A percentile compares a stretch with the other conserved stretches of the same genome.
Conservation (phyloP, 805 yeast genomes). For the Hermanozyma aechmeae region DNA sequence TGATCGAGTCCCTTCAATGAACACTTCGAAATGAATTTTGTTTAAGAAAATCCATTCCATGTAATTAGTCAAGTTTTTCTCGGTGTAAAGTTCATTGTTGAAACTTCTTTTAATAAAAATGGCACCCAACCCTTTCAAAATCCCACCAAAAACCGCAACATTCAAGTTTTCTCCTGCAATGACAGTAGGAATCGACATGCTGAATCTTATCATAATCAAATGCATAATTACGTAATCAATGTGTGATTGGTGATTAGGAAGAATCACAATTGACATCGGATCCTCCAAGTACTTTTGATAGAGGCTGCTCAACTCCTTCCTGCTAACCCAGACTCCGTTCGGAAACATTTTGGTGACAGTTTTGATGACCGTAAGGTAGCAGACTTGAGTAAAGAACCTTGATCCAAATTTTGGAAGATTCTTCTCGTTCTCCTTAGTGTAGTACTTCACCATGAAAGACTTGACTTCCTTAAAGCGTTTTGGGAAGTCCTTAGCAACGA, state of each 20-base stretch:
- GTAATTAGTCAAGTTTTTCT: slow-evolving; percentile 36
- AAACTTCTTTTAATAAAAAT: slow-evolving; percentile 46
- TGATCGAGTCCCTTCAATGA: slow-evolving; percentile 59
- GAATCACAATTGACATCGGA: slow-evolving; percentile 38
- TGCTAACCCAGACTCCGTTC: slow-evolving; percentile 30
- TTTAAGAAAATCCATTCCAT: slow-evolving; percentile 39
- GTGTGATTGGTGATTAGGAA: slow-evolving; percentile 58
- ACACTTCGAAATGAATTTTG: slow-evolving; percentile 47
- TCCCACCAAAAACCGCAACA: slow-evolving; percentile 44
- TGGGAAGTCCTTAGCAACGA: slow-evolving; percentile 22
- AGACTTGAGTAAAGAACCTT: slow-evolving; percentile 18
- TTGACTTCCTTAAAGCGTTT: slow-evolving; percentile 27
- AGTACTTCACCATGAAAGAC: slow-evolving; percentile 27
- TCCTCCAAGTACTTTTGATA: slow-evolving; percentile 22
- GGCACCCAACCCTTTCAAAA: slow-evolving; percentile 45
- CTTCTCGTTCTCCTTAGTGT: slow-evolving; percentile 23
- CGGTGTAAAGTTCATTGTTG: slow-evolving; percentile 35
- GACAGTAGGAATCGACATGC: slow-evolving; percentile 45
- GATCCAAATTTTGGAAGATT: slow-evolving; percentile 26
- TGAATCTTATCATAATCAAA: slow-evolving; percentile 42
- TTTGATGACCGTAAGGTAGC: slow-evolving; percentile 29
- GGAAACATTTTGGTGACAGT: slow-evolving; percentile 30
- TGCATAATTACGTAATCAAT: slow-evolving; percentile 53
- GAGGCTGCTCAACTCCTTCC: slow-evolving; percentile 18
- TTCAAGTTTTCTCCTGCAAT: slow-evolving; percentile 62